A percentile compares a stretch with the other conserved stretches of the same genome.
phyloP scores from a whole-genome alignment of 257 asterid genomes.

The Solanum phureja region DNA sequence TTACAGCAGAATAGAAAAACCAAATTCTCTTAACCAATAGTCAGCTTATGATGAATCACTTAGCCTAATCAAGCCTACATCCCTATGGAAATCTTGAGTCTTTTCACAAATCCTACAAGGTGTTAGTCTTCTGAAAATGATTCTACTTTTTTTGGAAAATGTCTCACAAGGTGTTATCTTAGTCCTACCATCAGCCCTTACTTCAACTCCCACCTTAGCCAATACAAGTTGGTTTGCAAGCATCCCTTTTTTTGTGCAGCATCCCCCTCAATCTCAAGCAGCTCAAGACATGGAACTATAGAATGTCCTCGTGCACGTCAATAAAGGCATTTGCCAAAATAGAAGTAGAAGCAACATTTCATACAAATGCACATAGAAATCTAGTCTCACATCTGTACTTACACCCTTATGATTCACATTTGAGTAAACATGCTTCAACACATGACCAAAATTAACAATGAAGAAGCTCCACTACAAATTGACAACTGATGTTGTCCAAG shows the following conservation, averaged over 20 bases:
- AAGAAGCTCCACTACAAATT: conserved; percentile 7
- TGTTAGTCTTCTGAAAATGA: not conserved
- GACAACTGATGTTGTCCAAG: conserved; percentile 6
- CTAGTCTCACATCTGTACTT: not conserved
- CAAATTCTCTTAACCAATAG: not conserved
- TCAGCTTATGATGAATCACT: not conserved
- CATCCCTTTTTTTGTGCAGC: not conserved
- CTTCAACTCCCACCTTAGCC: not conserved
- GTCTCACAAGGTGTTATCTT: not conserved
- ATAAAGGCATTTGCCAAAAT: not conserved
- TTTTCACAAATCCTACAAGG: not conserved
- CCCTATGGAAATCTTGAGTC: not conserved
- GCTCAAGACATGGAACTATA: not conserved
- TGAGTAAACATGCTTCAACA: not conserved
- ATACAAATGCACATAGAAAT: not conserved
- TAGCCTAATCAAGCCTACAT: not conserved
- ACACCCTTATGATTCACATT: not conserved
- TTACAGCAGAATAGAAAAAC: not conserved
- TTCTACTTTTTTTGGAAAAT: not conserved
- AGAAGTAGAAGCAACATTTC: not conserved
- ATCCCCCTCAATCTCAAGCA: not conserved
- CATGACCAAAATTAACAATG: not conserved
- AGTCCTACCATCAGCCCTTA: not conserved
- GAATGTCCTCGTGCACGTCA: not conserved
- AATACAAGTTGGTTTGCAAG: not conserved